phyloP scores from a whole-genome alignment of 1,284 basidiomycete species.

The Porodaedalea pini region DNA sequence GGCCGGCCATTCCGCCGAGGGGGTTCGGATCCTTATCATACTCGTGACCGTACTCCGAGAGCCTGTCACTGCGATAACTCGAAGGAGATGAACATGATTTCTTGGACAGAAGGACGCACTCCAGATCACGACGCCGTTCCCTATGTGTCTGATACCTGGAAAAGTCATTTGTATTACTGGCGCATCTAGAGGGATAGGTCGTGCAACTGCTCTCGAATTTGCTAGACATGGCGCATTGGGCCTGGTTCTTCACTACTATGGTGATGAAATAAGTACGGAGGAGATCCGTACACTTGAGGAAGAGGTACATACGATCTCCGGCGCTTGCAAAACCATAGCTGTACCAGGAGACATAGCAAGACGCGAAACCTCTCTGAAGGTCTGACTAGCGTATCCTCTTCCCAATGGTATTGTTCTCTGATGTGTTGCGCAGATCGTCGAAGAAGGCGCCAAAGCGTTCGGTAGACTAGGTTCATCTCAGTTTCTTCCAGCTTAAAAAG shows the following conservation, averaged over 20 bases:
- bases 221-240: slow-evolving; percentile 65
- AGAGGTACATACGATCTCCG: slow-evolving; percentile 41
- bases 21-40: too few relatives aligned
- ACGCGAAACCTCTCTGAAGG: slow-evolving; percentile 57
- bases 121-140: background rate
- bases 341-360: slow-evolving; percentile 70
- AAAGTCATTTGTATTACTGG: slow-evolving; percentile 76
- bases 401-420: background rate
- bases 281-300: slow-evolving; percentile 46
- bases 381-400: slow-evolving; percentile 26
- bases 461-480: slow-evolving; percentile 59
- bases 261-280: slow-evolving; percentile 51
- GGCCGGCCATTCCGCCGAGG: too few relatives aligned
- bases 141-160: slow-evolving; percentile 49
- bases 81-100: background rate
- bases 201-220: slow-evolving; percentile 65
- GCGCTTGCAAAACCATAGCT: slow-evolving; percentile 34
- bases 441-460: slow-evolving; percentile 53
- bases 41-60: background rate
- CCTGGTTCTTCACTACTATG: slow-evolving; percentile 69
- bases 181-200: slow-evolving; percentile 76
- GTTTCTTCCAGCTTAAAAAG: slow-evolving; percentile 34
- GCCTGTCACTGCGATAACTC: background rate
- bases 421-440: slow-evolving; percentile 51
- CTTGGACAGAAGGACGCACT: background rate